Base-by-base conservation (phyloP, 345 rosid genomes). In the Mallotus nudiflorus region DNA sequence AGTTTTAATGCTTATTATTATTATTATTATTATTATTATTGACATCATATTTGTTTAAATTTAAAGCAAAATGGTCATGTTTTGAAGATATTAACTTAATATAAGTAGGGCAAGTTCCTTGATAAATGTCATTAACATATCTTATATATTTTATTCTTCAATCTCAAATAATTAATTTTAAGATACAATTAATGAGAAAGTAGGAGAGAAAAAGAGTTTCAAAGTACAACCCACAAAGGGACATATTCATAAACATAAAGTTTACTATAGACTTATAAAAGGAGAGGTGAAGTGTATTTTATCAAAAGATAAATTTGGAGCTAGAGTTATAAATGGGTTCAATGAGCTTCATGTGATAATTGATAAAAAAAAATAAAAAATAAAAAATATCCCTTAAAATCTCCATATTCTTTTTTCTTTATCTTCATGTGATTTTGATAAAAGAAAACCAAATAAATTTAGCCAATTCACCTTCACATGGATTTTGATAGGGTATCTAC, bases 401-500 rank as follows among this genome's bases (percentile, higher is more conserved):
- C 0, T 15, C 25, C 14, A 9, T 51, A n/a, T 55, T 8, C 24
- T 42, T 5, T 1, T 62, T 22, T 40, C 2, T 55, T 9, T 16
- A 1, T 51, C 5, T 63, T 63, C 39, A 46, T 64, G 68, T 64
- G 42, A 64, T 27, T 16, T 45, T 45, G 24, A 46, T 46, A 27
- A 64, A 60, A 42, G 11, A 9, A 62, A 42, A n/a, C 13, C 12
- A 61, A 37, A 61, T 37, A 61, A 61, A 61, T 11, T 37, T 2
- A 39, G 66, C 6, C 63, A 59, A n/a, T 59, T 59, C 42, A 35
- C 14, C 35, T 59, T 59, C 63, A 59, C 45, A 59, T 59, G 44
- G 63, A 59, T 59, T 59, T 59, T 59, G 63, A 59, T 59, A 33
- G 49, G 51, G 66, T 45, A 64, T 64, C 67, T 64, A 46, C 24